Percentiles rank a stretch among this genome's conserved stretches.
These are phyloP conservation scores for Blastobotrys buckinghamii DNA, from an alignment of 1,139 yeast species.

Conservation along the genomic window DNA sequence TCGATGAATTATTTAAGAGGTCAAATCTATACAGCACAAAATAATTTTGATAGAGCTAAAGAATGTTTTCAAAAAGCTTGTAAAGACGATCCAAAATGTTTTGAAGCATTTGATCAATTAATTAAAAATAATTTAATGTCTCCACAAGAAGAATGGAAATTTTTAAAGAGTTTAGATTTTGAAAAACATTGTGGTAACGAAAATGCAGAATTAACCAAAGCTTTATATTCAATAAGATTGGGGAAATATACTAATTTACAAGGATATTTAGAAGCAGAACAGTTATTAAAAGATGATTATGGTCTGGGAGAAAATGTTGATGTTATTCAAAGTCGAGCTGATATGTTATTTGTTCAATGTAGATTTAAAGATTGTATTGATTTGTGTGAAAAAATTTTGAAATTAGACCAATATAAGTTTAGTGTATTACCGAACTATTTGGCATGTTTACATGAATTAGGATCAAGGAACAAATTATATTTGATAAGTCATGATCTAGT, in stretches of 20 bases:
- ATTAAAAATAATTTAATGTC: slow-evolving; percentile 69
- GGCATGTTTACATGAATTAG: slow-evolving; percentile 80
- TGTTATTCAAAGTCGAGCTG: slow-evolving; percentile 64
- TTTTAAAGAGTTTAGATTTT: slow-evolving; percentile 62
- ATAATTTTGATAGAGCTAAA: slow-evolving; percentile 80
- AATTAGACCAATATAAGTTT: slow-evolving; percentile 64
- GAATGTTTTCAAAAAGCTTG: slow-evolving; percentile 87
- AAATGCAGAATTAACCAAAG: slow-evolving; percentile 69
- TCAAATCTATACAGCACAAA: slow-evolving; percentile 72
- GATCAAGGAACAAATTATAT: slow-evolving; percentile 76
- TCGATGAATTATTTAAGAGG: slow-evolving; percentile 87
- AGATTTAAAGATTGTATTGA: slow-evolving; percentile 70
- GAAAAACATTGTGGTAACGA: slow-evolving; percentile 57
- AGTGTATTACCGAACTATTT: slow-evolving; percentile 69
- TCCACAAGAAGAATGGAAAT: slow-evolving; percentile 81
- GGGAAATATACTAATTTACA: slow-evolving; percentile 65
- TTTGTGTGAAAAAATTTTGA: slow-evolving; percentile 58
- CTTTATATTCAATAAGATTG: slow-evolving; percentile 69
- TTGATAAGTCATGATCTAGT: slow-evolving; percentile 81
- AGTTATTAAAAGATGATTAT: slow-evolving; percentile 62
- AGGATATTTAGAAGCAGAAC: slow-evolving; percentile 60
- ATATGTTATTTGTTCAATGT: slow-evolving; percentile 68
- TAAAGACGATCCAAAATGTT: slow-evolving; percentile 82
- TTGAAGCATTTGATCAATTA: slow-evolving; percentile 84
- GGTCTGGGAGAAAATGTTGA: slow-evolving; percentile 65